These are phyloP conservation scores for Paecilomyces dactylethromorphus DNA, from an alignment of 2,329 filamentous ascomycete species.

Conservation along the genomic window DNA sequence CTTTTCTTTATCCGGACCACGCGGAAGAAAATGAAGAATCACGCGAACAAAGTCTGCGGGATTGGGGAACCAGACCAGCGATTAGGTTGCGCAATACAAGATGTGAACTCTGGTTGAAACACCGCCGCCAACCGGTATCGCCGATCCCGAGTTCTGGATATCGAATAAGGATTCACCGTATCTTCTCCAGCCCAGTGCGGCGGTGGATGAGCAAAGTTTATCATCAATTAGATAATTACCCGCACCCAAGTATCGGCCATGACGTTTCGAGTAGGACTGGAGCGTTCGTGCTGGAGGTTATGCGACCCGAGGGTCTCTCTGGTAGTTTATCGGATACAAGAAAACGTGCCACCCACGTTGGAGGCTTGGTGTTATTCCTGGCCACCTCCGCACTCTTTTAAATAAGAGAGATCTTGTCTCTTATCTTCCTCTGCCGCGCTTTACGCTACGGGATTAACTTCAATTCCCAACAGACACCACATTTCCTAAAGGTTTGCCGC, in stretches of 20 bases:
- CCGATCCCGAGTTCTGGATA: neutral
- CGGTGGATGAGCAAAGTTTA: neutral
- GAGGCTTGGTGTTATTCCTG: neutral
- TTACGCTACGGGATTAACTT: neutral
- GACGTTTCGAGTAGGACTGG: neutral
- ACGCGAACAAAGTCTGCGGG: neutral
- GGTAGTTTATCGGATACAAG: neutral
- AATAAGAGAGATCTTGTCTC: neutral
- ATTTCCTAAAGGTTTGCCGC: neutral
- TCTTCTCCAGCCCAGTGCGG: neutral
- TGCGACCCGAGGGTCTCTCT: neutral
- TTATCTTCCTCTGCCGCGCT: neutral
- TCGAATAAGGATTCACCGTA: neutral
- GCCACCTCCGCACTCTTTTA: neutral
- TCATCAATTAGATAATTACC: neutral
- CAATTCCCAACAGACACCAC: too few relatives aligned
- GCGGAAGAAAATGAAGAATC: neutral
- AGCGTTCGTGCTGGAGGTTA: neutral
- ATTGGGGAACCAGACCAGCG: neutral
- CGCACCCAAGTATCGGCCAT: neutral
- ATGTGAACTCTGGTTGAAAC: neutral
- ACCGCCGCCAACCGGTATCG: neutral
- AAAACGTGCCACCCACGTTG: neutral
- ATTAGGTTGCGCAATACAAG: neutral
- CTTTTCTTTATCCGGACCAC: neutral